These are phyloP conservation scores for Acidomyces sp. DNA, from an alignment of 495 filamentous ascomycete genomes.

Conservation along the genomic window DNA sequence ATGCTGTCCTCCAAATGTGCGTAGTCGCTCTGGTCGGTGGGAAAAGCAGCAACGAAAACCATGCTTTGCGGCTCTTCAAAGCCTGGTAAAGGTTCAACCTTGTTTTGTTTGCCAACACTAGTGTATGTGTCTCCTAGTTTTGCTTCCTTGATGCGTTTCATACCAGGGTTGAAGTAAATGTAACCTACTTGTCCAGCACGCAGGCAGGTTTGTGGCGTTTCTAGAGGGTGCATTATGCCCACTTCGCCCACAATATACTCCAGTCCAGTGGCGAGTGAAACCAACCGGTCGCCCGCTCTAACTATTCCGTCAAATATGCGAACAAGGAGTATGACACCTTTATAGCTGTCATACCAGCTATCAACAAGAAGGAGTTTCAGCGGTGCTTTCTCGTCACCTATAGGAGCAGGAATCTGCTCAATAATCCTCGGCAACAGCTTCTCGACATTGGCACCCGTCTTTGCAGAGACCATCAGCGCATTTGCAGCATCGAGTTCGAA, in stretches of 20 bases:
- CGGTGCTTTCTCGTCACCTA: slow-evolving; percentile 56
- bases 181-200: slow-evolving; percentile 93
- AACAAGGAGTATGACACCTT: slow-evolving; percentile 83
- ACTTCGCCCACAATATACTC: slow-evolving; percentile 92
- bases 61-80: slow-evolving; percentile 98
- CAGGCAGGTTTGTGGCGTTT: slow-evolving; percentile 63
- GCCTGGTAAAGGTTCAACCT: slow-evolving; percentile 69
- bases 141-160: slow-evolving; percentile 90
- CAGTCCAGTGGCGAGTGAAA: slow-evolving; percentile 71
- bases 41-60: slow-evolving; percentile 96
- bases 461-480: slow-evolving; percentile 81
- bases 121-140: slow-evolving; percentile 95
- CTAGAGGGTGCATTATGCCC: slow-evolving; percentile 88
- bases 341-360: slow-evolving; percentile 94
- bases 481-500: slow-evolving; percentile 78
- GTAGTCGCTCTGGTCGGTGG: slow-evolving; percentile 78
- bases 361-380: slow-evolving; percentile 82
- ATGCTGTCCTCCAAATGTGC: slow-evolving; percentile 85
- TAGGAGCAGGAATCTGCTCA: slow-evolving; percentile 66
- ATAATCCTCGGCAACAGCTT: slow-evolving; percentile 71
- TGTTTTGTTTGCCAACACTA: slow-evolving; percentile 60
- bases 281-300: slow-evolving; percentile 64
- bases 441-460: slow-evolving; percentile 79
- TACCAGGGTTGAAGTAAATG: slow-evolving; percentile 91
- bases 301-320: slow-evolving; percentile 82